phyloP scores from a whole-genome alignment of 2,329 filamentous ascomycete genomes.

The Boeremia lycopersici region DNA sequence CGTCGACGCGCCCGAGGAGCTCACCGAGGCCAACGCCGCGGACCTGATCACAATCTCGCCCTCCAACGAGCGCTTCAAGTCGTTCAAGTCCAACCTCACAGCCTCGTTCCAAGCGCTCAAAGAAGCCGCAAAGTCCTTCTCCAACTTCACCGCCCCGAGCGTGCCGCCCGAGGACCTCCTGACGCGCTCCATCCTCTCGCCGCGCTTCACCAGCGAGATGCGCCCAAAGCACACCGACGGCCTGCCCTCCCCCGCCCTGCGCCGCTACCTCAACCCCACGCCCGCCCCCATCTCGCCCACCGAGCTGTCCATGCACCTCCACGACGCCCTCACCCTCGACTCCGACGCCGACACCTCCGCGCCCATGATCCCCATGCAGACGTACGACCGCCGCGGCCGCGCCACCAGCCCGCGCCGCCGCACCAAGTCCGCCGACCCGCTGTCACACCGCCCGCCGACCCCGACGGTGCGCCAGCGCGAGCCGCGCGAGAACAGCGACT shows the following conservation, averaged over 20 bases:
- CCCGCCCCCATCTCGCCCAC: conserved; percentile 47
- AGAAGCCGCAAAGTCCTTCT: conserved; percentile 65
- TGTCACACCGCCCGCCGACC: conserved; percentile 49
- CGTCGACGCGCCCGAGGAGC: conserved; percentile 41
- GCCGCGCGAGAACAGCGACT: conserved; percentile 67
- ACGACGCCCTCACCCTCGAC: conserved; percentile 45
- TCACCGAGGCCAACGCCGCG: conserved; percentile 38
- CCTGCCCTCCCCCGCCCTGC: conserved; percentile 61
- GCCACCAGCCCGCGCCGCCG: conserved; percentile 32
- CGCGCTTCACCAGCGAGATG: conserved; percentile 65
- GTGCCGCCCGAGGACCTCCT: conserved; percentile 65
- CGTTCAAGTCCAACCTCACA: conserved; percentile 68
- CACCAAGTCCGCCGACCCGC: conserved; percentile 43
- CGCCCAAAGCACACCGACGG: conserved; percentile 61
- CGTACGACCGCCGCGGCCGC: conserved; percentile 56
- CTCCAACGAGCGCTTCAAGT: conserved; percentile 49
- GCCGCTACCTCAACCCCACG: conserved; percentile 66
- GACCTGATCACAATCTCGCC: conserved; percentile 28
- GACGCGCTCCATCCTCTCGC: conserved; percentile 64
- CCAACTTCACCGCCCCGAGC: conserved; percentile 60
- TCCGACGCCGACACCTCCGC: conserved; percentile 49
- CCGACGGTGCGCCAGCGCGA: conserved; percentile 63
- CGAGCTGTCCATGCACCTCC: conserved; percentile 49
- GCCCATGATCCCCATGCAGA: conserved; percentile 68
- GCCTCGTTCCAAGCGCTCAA: conserved; percentile 67